These are phyloP conservation scores for Casuarina equisetifolia DNA, from an alignment of 306 rosid species.

Conservation along the genomic window DNA sequence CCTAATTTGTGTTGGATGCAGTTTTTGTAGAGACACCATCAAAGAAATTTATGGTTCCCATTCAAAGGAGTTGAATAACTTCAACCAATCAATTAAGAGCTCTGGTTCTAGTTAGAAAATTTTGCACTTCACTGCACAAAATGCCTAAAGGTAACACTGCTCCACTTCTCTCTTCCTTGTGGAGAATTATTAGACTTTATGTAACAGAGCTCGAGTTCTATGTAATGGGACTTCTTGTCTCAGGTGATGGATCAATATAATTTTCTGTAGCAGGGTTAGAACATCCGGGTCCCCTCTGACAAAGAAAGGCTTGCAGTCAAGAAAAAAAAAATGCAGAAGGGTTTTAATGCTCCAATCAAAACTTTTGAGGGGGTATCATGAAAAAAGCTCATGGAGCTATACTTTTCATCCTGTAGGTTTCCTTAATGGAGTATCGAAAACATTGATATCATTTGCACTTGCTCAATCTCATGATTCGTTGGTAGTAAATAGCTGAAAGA, in stretches of 20 bases:
- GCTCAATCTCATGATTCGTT: no score
- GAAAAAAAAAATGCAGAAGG: neutral
- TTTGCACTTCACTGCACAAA: constrained; percentile 16
- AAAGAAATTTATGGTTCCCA: constrained; percentile 69
- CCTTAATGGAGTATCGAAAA: no score
- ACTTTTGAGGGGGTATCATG: no score
- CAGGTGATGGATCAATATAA: neutral
- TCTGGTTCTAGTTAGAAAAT: constrained; percentile 32
- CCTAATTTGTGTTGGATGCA: constrained; percentile 40
- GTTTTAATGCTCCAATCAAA: neutral
- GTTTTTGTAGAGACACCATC: constrained; percentile 79
- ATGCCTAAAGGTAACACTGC: constrained; percentile 22
- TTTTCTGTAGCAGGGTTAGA: neutral
- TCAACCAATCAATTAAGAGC: constrained; percentile 47
- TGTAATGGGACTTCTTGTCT: neutral
- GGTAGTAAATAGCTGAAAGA: no score
- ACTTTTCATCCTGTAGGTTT: no score
- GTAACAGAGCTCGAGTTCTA: neutral
- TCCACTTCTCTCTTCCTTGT: constrained; percentile 10
- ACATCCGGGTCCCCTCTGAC: neutral
- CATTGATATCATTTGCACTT: no score
- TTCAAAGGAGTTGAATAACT: constrained; percentile 68
- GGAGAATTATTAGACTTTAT: neutral
- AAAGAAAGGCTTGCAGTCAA: neutral
- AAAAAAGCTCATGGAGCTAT: no score